Percentiles rank a stretch among this genome's conserved stretches.
Evolutionary conservation across 768 basidiomycete species (phyloP).

Genomic region (Pholiota microspora): DNA sequence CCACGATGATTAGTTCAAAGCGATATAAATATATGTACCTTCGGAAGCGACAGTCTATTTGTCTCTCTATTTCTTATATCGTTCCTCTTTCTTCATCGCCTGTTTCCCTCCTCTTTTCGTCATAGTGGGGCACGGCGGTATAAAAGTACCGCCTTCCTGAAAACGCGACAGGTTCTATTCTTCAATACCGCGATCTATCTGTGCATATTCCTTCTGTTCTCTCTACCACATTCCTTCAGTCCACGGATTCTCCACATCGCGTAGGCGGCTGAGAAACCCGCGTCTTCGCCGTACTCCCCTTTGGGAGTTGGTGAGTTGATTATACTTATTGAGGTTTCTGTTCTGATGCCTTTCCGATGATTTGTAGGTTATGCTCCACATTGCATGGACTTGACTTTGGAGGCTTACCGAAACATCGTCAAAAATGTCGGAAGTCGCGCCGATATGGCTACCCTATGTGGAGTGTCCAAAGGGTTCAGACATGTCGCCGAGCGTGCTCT

Average conservation of each 20-base stretch:
- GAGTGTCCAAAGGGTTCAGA: conserved; percentile 56
- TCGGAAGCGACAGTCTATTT: conserved; percentile 32
- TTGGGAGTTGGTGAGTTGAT: conserved; percentile 28
- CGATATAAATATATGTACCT: conserved; percentile 17
- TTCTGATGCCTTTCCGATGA: conserved; percentile 2
- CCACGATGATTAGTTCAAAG: conserved; percentile 33
- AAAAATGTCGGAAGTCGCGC: conserved; percentile 46
- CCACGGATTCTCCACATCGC: conserved; percentile 3
- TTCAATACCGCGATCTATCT: neutral
- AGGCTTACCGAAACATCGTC: conserved; percentile 58
- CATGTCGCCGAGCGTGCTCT: conserved; percentile 53
- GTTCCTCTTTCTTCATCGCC: conserved; percentile 17
- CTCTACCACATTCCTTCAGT: neutral
- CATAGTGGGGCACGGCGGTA: conserved; percentile 12
- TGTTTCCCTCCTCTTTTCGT: conserved; percentile 19
- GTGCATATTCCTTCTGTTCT: no score
- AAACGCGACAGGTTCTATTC: neutral
- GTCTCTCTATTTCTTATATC: conserved; percentile 20
- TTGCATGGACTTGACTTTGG: conserved; percentile 59
- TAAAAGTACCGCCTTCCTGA: conserved; percentile 5
- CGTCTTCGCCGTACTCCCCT: conserved; percentile 18
- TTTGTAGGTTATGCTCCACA: conserved; percentile 38
- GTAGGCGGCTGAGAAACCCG: conserved; percentile 19
- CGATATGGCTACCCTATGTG: conserved; percentile 56
- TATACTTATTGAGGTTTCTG: neutral